Conservation (phyloP, 1,284 basidiomycete species). For the Cutaneotrichosporon dermatis region DNA sequence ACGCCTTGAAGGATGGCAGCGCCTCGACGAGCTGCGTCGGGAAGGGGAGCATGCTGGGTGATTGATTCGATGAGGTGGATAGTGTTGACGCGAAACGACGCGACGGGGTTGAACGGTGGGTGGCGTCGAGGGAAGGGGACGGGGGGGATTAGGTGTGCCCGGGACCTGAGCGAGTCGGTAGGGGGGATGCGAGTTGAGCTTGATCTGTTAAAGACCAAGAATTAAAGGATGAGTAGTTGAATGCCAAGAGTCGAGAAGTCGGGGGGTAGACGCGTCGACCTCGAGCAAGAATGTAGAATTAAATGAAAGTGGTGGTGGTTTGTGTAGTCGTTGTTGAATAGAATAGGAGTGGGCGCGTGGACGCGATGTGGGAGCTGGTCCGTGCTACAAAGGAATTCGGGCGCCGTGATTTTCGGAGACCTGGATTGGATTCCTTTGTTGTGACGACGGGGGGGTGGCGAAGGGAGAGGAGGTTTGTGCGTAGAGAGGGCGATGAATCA, state of each 20-base stretch:
- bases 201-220: neutral
- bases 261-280: neutral
- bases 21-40: slow-evolving; percentile 12
- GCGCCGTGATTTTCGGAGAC: neutral
- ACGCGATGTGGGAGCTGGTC: neutral
- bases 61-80: neutral
- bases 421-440: neutral
- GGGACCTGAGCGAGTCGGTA: no score
- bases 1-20: slow-evolving; percentile 16
- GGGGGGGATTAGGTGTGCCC: neutral
- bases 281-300: neutral
- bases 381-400: neutral
- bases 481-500: no score
- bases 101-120: no score
- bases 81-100: no score
- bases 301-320: neutral
- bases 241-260: no score
- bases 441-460: neutral
- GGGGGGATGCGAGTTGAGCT: no score
- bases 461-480: no score
- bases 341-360: neutral
- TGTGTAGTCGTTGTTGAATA: neutral
- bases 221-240: neutral
- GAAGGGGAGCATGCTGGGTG: slow-evolving; percentile 11
- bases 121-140: no score